Conservation (phyloP, 768 basidiomycete genomes). For the Boletus eberwhitei region DNA sequence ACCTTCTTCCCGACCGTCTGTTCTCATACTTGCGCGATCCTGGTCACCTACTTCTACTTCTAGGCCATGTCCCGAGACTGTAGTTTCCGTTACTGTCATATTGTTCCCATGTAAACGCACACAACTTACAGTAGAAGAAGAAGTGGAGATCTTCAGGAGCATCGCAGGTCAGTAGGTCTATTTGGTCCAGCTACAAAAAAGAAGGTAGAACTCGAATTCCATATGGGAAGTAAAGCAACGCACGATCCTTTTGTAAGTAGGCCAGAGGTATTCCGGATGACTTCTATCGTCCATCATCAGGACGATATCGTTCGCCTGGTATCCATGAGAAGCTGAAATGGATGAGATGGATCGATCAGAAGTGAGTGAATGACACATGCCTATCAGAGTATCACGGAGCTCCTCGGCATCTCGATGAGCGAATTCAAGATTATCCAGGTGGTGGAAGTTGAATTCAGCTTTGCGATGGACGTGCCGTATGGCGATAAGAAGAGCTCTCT, state of each 20-base stretch:
- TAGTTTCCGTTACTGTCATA: neutral
- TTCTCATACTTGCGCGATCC: slow-evolving; percentile 36
- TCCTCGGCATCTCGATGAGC: slow-evolving; percentile 20
- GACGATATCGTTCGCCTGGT: slow-evolving; percentile 38
- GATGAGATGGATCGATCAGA: neutral
- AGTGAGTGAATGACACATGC: neutral
- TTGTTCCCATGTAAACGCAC: too few relatives aligned
- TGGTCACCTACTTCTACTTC: slow-evolving; percentile 16
- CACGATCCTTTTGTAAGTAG: slow-evolving; percentile 46
- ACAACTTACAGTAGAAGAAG: slow-evolving; percentile 51
- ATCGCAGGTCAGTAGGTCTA: slow-evolving; percentile 40
- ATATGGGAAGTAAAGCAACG: slow-evolving; percentile 4
- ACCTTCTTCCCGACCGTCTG: slow-evolving; percentile 51
- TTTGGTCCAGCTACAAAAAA: slow-evolving; percentile 35
- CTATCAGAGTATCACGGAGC: slow-evolving; percentile 16
- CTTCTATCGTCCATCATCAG: slow-evolving; percentile 39
- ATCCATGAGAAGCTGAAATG: slow-evolving; percentile 35
- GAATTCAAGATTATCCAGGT: slow-evolving; percentile 7
- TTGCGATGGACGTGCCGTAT: slow-evolving; percentile 6
- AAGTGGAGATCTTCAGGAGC: slow-evolving; percentile 44
- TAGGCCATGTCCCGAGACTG: slow-evolving; percentile 24
- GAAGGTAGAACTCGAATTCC: neutral
- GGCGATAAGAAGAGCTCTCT: slow-evolving; percentile 22
- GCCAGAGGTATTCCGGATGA: slow-evolving; percentile 33
- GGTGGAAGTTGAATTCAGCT: neutral